phyloP scores from a whole-genome alignment of 2,329 filamentous ascomycete species.

The Diaporthe citrichinensis region DNA sequence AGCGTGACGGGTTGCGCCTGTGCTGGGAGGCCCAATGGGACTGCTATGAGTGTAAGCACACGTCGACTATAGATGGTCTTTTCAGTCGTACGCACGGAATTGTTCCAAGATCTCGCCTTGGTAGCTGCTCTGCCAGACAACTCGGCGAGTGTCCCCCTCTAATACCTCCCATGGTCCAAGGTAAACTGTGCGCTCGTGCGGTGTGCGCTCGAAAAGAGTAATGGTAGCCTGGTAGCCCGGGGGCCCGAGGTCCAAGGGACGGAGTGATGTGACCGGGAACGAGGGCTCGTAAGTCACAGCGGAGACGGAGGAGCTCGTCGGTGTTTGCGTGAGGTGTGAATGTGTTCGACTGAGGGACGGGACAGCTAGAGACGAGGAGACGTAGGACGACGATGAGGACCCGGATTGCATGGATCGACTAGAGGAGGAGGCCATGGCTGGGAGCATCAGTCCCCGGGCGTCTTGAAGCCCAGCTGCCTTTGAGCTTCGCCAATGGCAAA shows the following conservation, averaged over 20 bases:
- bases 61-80: constrained; percentile 32
- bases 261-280: constrained; percentile 56
- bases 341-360: constrained; percentile 57
- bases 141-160: constrained; percentile 61
- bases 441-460: constrained; percentile 43
- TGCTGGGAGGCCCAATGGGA: constrained; percentile 60
- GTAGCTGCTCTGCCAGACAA: constrained; percentile 69
- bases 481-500: constrained; percentile 28
- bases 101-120: constrained; percentile 66
- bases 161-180: constrained; percentile 68
- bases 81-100: constrained; percentile 56
- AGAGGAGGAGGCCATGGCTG: constrained; percentile 54
- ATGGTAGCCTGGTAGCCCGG: constrained; percentile 69
- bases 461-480: constrained; percentile 45
- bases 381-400: constrained; percentile 64
- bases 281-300: constrained; percentile 57
- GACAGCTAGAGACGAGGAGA: constrained; percentile 59
- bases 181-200: constrained; percentile 64
- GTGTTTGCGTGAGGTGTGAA: constrained; percentile 59
- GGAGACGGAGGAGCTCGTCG: constrained; percentile 63
- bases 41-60: constrained; percentile 48
- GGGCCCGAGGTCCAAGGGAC: constrained; percentile 65
- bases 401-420: constrained; percentile 47
- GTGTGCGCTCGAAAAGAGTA: constrained; percentile 65
- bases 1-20: constrained; percentile 64